Conservation (phyloP, 176 grass and related monocot genomes). For the Elaeis guineensis region DNA sequence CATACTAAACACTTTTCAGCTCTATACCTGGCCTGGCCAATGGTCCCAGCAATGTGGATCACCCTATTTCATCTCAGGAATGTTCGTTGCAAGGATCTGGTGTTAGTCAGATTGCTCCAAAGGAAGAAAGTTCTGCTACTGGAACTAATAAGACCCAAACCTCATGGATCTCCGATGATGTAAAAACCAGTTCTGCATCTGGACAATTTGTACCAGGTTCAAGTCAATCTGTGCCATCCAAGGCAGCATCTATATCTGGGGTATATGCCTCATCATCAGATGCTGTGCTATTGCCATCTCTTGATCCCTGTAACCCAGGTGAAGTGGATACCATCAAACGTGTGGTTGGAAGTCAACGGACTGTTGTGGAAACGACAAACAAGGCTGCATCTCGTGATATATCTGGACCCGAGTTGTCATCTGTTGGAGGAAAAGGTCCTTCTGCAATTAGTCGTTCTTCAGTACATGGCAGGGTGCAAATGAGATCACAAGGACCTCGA, state of each 20-base stretch:
- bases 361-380: neutral
- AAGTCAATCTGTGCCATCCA: too few species aligned
- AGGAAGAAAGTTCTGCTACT: conserved; percentile 24
- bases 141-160: conserved; percentile 14
- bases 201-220: conserved; percentile 11
- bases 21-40: conserved; percentile 32
- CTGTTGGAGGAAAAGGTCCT: neutral
- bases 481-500: conserved; percentile 3
- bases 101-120: conserved; percentile 6
- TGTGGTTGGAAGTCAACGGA: conserved; percentile 29
- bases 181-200: conserved; percentile 14
- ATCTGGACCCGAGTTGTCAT: neutral
- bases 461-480: neutral
- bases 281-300: conserved; percentile 19
- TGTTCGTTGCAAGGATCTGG: neutral
- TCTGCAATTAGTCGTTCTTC: neutral
- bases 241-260: neutral
- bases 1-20: conserved; percentile 24
- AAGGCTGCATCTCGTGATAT: conserved; percentile 11
- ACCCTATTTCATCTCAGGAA: conserved; percentile 5
- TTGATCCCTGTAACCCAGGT: conserved; percentile 16
- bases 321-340: conserved; percentile 29
- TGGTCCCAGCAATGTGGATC: conserved; percentile 20
- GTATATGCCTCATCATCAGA: conserved; percentile 27
- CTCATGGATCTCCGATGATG: conserved; percentile 4